Base-by-base conservation (phyloP, 2,329 filamentous ascomycete species). In the Ascochyta clinopodiicola region DNA sequence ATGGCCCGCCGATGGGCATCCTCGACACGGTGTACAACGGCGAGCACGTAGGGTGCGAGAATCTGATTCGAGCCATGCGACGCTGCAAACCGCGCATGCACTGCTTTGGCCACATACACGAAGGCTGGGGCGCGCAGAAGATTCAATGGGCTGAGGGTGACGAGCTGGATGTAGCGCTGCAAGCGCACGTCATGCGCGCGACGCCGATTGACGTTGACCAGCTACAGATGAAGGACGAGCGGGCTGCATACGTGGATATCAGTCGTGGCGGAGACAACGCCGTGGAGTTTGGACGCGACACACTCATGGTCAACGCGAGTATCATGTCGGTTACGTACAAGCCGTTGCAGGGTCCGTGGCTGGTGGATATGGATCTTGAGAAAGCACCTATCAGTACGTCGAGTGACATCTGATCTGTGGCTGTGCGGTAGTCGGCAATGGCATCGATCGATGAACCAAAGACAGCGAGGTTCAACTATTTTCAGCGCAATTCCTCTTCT, bases 91-190 rank as follows among this genome's bases (percentile, higher is more conserved):
- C 86, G 0, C 68, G 73, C 3, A 45, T 88, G n/a, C 83, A 87
- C 66, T 83, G 83, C 59, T 88, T 87, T 64, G 85, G 86, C 0
- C 85, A 88, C 72, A 86, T 87, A 17, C 84, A 87, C 64, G 82
- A 84, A 64, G 82, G 75, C 0, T 76, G 71, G 71, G 73, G 74
- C 15, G 73, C 70, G 9, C 65, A 71, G 59, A 70, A 63, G 29
- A 70, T 80, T 9, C 52, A 17, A 9, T 81, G 79, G 81, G 57
- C 69, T 46, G 60, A 70, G 1, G 57, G 56, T 3, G 57, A 60
- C 1, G 56, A 63, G 15, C 45, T 67, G 38, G 64, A 66, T 52
- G 49, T 59, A 29, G 51, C 58, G 32, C 51, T 57, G 35, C 51
- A 64, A 32, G 51, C 62, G 12, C 63, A 71, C 32, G 56, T 73